phyloP scores from a whole-genome alignment of 2,329 filamentous ascomycete genomes.

The Ophiostoma ulmi region DNA sequence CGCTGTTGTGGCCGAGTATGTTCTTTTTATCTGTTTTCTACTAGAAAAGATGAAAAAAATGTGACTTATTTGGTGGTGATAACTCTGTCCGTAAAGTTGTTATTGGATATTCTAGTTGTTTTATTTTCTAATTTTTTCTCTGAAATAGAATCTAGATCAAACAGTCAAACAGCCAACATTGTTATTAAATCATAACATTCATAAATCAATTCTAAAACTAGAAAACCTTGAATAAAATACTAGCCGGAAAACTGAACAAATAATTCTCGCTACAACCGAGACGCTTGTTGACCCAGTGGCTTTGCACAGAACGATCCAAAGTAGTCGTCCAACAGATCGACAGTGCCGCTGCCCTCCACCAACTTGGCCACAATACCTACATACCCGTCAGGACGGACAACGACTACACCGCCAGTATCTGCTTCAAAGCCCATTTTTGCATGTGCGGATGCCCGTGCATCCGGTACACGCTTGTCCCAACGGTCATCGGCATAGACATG shows the following conservation, averaged over 20 bases:
- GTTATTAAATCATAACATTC: too few species aligned
- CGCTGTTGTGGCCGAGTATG: too few species aligned
- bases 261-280: slow-evolving; percentile 36
- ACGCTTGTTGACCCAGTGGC: slow-evolving; percentile 41
- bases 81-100: too few species aligned
- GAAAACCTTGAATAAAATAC: too few species aligned
- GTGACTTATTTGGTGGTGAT: too few species aligned
- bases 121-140: not conserved
- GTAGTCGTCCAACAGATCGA: slow-evolving; percentile 74
- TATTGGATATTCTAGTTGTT: too few species aligned
- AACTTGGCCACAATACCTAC: slow-evolving; percentile 71
- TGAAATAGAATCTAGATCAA: not conserved
- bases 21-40: too few species aligned
- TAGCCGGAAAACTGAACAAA: too few species aligned
- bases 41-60: too few species aligned
- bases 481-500: slow-evolving; percentile 85
- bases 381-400: slow-evolving; percentile 83
- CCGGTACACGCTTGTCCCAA: slow-evolving; percentile 63
- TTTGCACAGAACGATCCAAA: slow-evolving; percentile 70
- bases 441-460: slow-evolving; percentile 70
- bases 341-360: slow-evolving; percentile 70
- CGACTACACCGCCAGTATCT: slow-evolving; percentile 70
- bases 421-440: slow-evolving; percentile 78
- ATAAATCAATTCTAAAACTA: too few species aligned
- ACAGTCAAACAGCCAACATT: too few species aligned